Conservation (phyloP, 2,329 filamentous ascomycete species). For the Paracoccidioides lutzii region DNA sequence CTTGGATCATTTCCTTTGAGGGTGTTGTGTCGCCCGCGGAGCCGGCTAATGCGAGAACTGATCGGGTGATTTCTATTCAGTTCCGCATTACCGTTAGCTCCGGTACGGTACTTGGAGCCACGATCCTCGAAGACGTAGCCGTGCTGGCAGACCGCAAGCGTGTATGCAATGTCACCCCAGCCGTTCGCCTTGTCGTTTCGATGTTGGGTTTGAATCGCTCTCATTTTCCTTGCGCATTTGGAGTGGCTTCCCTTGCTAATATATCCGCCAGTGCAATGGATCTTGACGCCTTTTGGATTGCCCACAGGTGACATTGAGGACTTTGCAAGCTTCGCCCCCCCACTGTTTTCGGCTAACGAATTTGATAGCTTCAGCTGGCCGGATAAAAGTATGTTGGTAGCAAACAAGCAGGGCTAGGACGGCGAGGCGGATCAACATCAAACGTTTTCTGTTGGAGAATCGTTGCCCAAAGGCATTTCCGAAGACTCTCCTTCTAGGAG, state of each 20-base stretch:
- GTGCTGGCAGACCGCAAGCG: slow-evolving; percentile 6
- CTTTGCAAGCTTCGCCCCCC: neutral
- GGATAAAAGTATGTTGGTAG: slow-evolving; percentile 1
- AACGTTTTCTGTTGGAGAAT: neutral
- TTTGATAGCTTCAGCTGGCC: slow-evolving; percentile 1
- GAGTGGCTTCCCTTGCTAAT: neutral
- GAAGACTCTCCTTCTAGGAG: neutral
- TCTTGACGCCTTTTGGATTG: slow-evolving; percentile 4
- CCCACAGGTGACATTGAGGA: neutral
- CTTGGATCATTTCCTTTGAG: neutral
- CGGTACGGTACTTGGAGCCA: neutral
- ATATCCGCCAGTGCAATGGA: slow-evolving; percentile 1
- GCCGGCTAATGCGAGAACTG: slow-evolving; percentile 1
- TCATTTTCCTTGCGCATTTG: slow-evolving; percentile 1
- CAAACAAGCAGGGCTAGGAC: slow-evolving; percentile 1
- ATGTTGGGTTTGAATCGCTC: neutral
- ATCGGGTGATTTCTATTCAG: slow-evolving; percentile 2
- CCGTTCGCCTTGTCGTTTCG: neutral
- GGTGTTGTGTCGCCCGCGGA: neutral
- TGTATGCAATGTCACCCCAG: slow-evolving; percentile 4
- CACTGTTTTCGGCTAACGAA: slow-evolving; percentile 4
- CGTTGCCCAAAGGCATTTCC: neutral
- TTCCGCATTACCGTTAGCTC: slow-evolving; percentile 1
- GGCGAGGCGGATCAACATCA: slow-evolving; percentile 1
- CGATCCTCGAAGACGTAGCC: slow-evolving; percentile 5